Conservation (phyloP, 768 basidiomycete species). For the Boletus pseudopeckii region DNA sequence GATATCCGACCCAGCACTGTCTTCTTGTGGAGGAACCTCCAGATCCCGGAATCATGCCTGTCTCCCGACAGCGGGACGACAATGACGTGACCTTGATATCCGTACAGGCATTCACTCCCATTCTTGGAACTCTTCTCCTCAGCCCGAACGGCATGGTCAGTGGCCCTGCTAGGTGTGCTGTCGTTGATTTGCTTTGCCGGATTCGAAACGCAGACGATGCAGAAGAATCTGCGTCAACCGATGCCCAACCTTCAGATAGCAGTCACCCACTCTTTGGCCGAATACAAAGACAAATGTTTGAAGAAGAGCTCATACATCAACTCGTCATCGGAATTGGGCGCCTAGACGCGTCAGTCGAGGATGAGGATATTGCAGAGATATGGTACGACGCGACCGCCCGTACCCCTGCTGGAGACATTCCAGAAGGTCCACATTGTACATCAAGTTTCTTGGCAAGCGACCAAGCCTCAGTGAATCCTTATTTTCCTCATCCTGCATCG, state of each 20-base stretch:
- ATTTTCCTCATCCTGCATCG: conserved; percentile 46
- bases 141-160: conserved; percentile 74
- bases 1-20: conserved; percentile 49
- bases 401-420: conserved; percentile 30
- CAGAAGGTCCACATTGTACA: conserved; percentile 14
- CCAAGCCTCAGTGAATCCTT: conserved; percentile 40
- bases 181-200: conserved; percentile 74
- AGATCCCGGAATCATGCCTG: conserved; percentile 13
- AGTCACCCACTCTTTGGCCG: conserved; percentile 47
- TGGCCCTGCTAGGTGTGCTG: conserved; percentile 65
- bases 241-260: conserved; percentile 29
- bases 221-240: conserved; percentile 35
- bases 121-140: conserved; percentile 84
- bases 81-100: conserved; percentile 48
- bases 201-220: conserved; percentile 59
- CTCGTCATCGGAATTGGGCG: conserved; percentile 89
- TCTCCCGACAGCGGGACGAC: conserved; percentile 12
- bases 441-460: conserved; percentile 8
- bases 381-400: conserved; percentile 32
- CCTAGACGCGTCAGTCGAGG: conserved; percentile 43
- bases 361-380: conserved; percentile 36
- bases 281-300: conserved; percentile 61
- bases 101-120: conserved; percentile 86
- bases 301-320: conserved; percentile 78
- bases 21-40: conserved; percentile 51